Conservation (phyloP, 2,329 filamentous ascomycete genomes). For the Microcyclosporella mali region DNA sequence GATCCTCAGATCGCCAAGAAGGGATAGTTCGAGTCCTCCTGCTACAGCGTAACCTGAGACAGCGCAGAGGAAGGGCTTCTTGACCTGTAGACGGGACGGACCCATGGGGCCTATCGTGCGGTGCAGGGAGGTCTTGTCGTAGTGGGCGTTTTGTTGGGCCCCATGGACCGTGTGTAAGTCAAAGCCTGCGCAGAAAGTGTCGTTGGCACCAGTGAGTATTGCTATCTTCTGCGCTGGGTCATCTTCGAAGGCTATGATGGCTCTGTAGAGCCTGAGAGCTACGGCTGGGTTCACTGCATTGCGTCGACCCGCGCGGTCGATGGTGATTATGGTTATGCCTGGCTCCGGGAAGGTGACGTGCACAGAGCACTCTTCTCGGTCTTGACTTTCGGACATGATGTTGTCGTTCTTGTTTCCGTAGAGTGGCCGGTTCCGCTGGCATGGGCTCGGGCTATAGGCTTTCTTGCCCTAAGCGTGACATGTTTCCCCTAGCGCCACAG, state of each 20-base stretch:
- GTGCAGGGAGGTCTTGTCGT: slow-evolving; percentile 29
- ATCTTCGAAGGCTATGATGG: slow-evolving; percentile 46
- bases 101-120: slow-evolving; percentile 47
- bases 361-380: slow-evolving; percentile 18
- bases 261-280: slow-evolving; percentile 42
- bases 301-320: slow-evolving; percentile 45
- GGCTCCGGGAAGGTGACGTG: slow-evolving; percentile 15
- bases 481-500: too few relatives aligned
- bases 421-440: too few relatives aligned
- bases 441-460: too few relatives aligned
- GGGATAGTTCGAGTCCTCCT: slow-evolving; percentile 48
- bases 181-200: slow-evolving; percentile 50
- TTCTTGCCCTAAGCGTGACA: too few relatives aligned
- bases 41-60: slow-evolving; percentile 51
- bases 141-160: not conserved
- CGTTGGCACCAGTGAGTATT: slow-evolving; percentile 35
- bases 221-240: slow-evolving; percentile 49
- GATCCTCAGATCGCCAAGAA: slow-evolving; percentile 50
- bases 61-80: slow-evolving; percentile 49
- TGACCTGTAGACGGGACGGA: slow-evolving; percentile 45
- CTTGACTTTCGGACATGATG: too few relatives aligned
- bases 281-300: slow-evolving; percentile 50
- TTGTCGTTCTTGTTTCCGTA: too few relatives aligned
- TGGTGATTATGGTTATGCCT: slow-evolving; percentile 52
- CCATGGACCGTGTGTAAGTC: slow-evolving; percentile 44